phyloP scores from a whole-genome alignment of 1,284 basidiomycete species.

The Ganoderma resinaceum region DNA sequence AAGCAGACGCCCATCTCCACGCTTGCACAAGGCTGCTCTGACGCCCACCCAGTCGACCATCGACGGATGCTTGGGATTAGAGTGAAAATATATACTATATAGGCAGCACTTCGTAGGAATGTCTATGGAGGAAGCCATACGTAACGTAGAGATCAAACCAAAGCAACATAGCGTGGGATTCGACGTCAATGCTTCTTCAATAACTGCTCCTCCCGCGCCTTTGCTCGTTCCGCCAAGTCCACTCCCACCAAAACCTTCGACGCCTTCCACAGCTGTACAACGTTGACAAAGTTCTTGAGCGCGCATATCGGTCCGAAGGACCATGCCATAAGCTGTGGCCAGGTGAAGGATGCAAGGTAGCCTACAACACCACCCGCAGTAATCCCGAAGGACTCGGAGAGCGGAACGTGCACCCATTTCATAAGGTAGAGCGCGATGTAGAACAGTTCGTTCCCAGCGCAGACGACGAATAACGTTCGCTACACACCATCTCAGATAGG shows the following conservation, averaged over 20 bases:
- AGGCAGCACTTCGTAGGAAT: conserved; percentile 21
- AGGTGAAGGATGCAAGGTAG: conserved; percentile 62
- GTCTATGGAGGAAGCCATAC: conserved; percentile 25
- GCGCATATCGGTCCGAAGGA: conserved; percentile 78
- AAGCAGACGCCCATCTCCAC: conserved; percentile 16
- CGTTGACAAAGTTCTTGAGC: conserved; percentile 93
- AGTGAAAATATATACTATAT: conserved; percentile 22
- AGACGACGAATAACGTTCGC: conserved; percentile 91
- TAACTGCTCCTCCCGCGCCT: conserved; percentile 60
- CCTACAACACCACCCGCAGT: conserved; percentile 26
- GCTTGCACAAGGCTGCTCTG: neutral
- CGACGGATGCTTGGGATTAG: conserved; percentile 16
- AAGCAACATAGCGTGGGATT: conserved; percentile 6
- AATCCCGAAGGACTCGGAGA: conserved; percentile 49
- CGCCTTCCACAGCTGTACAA: conserved; percentile 99
- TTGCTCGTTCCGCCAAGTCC: conserved; percentile 84
- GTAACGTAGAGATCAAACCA: conserved; percentile 23
- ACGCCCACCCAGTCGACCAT: neutral
- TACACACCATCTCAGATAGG: conserved; percentile 39
- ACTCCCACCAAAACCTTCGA: conserved; percentile 94
- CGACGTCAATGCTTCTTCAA: conserved; percentile 32
- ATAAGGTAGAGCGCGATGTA: conserved; percentile 96
- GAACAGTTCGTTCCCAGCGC: conserved; percentile 97
- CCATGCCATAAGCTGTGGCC: conserved; percentile 80
- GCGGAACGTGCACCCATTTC: conserved; percentile 80